These are phyloP conservation scores for Podila clonocystis DNA, from an alignment of 192 early-diverging fungal species.

Conservation along the genomic window DNA sequence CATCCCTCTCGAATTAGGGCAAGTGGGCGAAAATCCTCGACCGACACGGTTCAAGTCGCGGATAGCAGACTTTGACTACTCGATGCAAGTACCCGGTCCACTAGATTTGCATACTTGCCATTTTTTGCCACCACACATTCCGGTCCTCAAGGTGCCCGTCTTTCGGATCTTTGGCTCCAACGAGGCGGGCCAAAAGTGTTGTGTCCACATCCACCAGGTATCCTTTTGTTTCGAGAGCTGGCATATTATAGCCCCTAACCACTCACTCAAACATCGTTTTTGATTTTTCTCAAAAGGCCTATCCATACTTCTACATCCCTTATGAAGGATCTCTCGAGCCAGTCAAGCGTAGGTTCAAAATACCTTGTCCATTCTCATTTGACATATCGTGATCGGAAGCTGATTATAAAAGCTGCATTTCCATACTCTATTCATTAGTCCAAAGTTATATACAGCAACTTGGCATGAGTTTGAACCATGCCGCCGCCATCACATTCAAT, in stretches of 20 bases:
- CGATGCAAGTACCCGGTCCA: constrained; percentile 57
- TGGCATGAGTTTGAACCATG: constrained; percentile 75
- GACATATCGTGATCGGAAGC: not conserved
- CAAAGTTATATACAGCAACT: constrained; percentile 64
- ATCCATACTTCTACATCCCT: constrained; percentile 85
- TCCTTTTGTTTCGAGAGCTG: no score
- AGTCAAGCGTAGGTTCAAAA: constrained; percentile 19
- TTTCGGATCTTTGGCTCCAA: constrained; percentile 87
- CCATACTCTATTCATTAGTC: constrained; percentile 7
- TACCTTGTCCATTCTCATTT: not conserved
- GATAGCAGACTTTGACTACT: constrained; percentile 74
- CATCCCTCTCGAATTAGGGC: not conserved
- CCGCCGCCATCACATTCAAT: constrained; percentile 61
- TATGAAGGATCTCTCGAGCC: constrained; percentile 62
- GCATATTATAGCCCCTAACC: no score
- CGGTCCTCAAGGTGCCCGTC: constrained; percentile 69
- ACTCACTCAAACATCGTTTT: not conserved
- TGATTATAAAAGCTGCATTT: constrained; percentile 44
- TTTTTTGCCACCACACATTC: constrained; percentile 53
- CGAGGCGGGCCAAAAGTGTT: constrained; percentile 72
- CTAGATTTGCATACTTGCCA: constrained; percentile 45
- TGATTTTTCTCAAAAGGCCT: constrained; percentile 54
- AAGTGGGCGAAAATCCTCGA: not conserved
- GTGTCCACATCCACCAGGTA: constrained; percentile 88
- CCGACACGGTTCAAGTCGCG: constrained; percentile 53